Evolutionary conservation across 106 monocot species (phyloP), one percentile per base, ranked within the genome.

Genomic region (Dendrobium catenatum): DNA sequence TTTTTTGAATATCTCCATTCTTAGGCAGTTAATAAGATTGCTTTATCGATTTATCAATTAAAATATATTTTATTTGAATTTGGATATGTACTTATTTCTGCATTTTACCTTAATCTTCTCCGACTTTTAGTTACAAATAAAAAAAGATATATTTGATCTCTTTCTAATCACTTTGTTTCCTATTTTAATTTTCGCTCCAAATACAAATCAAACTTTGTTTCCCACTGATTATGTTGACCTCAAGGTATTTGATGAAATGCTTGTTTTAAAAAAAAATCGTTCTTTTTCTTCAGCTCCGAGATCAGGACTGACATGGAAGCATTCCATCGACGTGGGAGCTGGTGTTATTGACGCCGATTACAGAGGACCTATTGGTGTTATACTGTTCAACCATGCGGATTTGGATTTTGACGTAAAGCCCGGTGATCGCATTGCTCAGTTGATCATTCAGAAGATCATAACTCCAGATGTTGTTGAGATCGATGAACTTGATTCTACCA

Each of bases 271-370:
- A 66, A 51, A 66, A 26, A 42, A 13, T 22, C 15, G 77, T 15
- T 51, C 13, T 51, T 9, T 7, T 51, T 51, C 13, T 51, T 15
- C 10, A 51, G 96, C 96, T 43, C 90, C 91, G 2, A 73, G 96
- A 24, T 96, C 93, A 2, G 96, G 96, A 10, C 80, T 96, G 82
- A 79, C 96, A 29, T 90, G 91, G 96, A 93, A 91, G 91, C 93
- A 92, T 58, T 90, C 96, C 44, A 96, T 96, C 29, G 93, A 91
- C 76, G 93, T 96, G 8, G 91, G 93, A 31, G 96, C 93, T 0
- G 93, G 96, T 6, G 96, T 93, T 61, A 89, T 96, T 42, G 96
- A 96, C 22, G 96, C 91, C 2, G 94, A 94, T 79, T 96, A 93
- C 77, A 89, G 96, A 0, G 96, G 96, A 2, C 85, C 91, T 3